phyloP scores from a whole-genome alignment of 306 rosid species.

The Vigna hirtella region DNA sequence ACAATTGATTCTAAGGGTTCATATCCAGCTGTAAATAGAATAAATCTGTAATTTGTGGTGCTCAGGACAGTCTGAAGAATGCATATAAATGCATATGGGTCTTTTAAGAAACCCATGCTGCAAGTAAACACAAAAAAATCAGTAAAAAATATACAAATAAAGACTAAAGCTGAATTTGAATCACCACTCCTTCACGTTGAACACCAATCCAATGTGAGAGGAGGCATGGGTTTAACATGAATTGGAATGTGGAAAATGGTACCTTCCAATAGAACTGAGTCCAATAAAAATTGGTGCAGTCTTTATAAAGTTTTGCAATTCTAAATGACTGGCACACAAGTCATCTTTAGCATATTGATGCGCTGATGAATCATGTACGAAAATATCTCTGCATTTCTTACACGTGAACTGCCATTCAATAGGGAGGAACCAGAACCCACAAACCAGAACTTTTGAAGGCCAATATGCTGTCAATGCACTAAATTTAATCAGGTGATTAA shows the following conservation, averaged over 20 bases:
- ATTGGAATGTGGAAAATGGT: constrained; percentile 20
- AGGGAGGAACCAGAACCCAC: constrained; percentile 90
- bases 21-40: constrained; percentile 81
- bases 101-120: constrained; percentile 86
- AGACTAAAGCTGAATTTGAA: not conserved
- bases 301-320: constrained; percentile 60
- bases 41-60: constrained; percentile 64
- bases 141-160: constrained; percentile 22
- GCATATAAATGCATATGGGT: constrained; percentile 63
- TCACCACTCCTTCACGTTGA: not conserved
- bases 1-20: constrained; percentile 65
- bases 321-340: constrained; percentile 65
- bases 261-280: constrained; percentile 85
- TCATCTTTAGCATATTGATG: constrained; percentile 45
- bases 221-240: not conserved
- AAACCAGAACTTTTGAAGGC: constrained; percentile 70
- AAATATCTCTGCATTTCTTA: constrained; percentile 63
- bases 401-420: constrained; percentile 85
- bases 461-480: constrained; percentile 67
- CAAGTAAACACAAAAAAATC: constrained; percentile 38
- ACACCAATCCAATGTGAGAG: not conserved
- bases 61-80: constrained; percentile 64
- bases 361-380: constrained; percentile 47
- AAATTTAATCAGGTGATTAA: constrained; percentile 33
- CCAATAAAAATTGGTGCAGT: constrained; percentile 72